Conservation (phyloP, 257 asterid species). For the Capsicum rhomboideum region DNA sequence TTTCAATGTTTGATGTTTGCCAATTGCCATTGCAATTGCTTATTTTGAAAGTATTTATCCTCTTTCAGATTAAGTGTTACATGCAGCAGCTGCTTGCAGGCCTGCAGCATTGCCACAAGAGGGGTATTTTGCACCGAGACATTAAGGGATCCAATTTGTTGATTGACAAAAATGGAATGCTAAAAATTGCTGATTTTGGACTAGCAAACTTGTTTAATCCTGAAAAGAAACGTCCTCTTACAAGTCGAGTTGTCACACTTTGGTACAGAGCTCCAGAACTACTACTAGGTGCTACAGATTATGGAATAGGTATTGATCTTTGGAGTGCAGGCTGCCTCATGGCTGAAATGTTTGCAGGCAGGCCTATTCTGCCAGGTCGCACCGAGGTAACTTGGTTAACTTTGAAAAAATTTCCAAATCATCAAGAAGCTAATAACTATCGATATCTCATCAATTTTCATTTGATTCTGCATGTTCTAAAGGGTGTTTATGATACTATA, state of each 20-base stretch:
- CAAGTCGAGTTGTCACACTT: slow-evolving; percentile 80
- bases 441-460: not conserved
- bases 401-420: not conserved
- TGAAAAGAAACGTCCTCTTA: slow-evolving; percentile 42
- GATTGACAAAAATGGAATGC: slow-evolving; percentile 59
- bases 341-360: slow-evolving; percentile 82
- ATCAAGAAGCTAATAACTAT: not conserved
- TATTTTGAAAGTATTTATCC: not conserved
- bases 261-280: slow-evolving; percentile 90
- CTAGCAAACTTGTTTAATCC: slow-evolving; percentile 48
- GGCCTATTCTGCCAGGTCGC: slow-evolving; percentile 73
- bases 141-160: slow-evolving; percentile 77
- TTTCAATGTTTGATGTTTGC: not conserved
- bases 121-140: slow-evolving; percentile 72
- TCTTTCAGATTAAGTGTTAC: slow-evolving; percentile 59
- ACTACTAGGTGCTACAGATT: slow-evolving; percentile 67
- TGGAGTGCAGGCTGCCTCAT: slow-evolving; percentile 91
- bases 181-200: slow-evolving; percentile 78
- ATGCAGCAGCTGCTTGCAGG: slow-evolving; percentile 69
- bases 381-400: slow-evolving; percentile 52
- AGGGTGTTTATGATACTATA: not conserved
- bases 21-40: not conserved
- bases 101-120: slow-evolving; percentile 76
- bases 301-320: slow-evolving; percentile 69
- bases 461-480: not conserved